Evolutionary conservation across 352 stramenopile species (phyloP), one percentile per base, ranked within the genome.

Genomic region (Poterioochromonas sp.): DNA sequence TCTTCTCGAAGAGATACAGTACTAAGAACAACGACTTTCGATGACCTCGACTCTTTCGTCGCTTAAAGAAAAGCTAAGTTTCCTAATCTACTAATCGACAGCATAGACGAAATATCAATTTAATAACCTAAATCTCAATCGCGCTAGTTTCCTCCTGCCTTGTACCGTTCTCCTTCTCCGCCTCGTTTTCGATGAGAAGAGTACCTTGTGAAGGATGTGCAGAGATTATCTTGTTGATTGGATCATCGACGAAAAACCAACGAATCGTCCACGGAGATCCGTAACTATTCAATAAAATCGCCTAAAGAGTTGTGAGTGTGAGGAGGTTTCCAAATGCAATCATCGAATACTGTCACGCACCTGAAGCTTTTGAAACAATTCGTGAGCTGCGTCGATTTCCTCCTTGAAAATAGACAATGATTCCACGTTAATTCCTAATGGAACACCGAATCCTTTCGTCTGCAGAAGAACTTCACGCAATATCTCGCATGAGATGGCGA

Each of bases 341-440:
- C 11, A 60, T 32, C 35, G 41, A 43, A 58, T 39, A 40, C 2
- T 5, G 37, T 51, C 8, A 26, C 34, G 8, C 54, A 76, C 65
- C 77, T 88, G 85, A 3, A 86, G 54, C 37, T 77, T 69, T 58
- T 83, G 69, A 69, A 88, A 87, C 3, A 88, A 70, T 51, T 83
- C 77, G 78, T 87, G 84, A 26, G 83, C 82, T 12, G 79, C 85
- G 79, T 88, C 83, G 80, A 88, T 88, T 76, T 88, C 85, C 12
- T 83, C 62, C 51, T 83, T 86, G 79, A 84, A 88, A 70, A 87
- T 87, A n/a, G 70, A 83, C 3, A 88, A 81, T 69, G 60, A 82
- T 63, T 88, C 85, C 53, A 86, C 85, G 32, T 60, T 82, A 12
- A 88, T 83, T 0, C 85, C 85, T 18, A 88, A 54, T 3, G 85